Evolutionary conservation across 1,284 basidiomycete genomes (phyloP).

Genomic region (Earliella scabrosa): DNA sequence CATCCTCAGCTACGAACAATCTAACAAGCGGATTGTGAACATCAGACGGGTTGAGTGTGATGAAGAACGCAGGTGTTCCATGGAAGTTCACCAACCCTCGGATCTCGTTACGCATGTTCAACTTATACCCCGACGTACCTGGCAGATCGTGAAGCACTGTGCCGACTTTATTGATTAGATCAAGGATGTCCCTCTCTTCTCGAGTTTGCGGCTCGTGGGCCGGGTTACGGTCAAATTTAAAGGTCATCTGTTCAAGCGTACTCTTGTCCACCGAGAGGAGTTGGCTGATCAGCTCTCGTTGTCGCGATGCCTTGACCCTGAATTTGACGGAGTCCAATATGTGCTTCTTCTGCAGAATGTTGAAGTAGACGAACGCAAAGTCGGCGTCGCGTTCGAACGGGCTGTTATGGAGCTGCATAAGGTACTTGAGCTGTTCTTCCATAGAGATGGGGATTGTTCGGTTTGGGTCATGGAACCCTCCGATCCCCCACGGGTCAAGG

Average conservation of each 20-base stretch:
- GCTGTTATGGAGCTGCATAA: constrained; percentile 1
- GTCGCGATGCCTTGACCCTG: not conserved
- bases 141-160: not conserved
- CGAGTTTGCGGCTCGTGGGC: not conserved
- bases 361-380: too few species aligned
- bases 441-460: not conserved
- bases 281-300: not conserved
- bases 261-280: not conserved
- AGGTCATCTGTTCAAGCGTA: not conserved
- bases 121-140: not conserved
- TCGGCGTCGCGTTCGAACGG: too few species aligned
- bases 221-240: not conserved
- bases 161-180: not conserved
- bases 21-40: not conserved
- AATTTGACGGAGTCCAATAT: constrained; percentile 7
- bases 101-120: too few species aligned
- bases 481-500: too few species aligned
- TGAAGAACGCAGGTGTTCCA: too few species aligned
- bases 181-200: not conserved
- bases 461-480: constrained; percentile 4
- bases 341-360: constrained; percentile 5
- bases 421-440: constrained; percentile 2
- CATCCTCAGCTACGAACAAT: not conserved
- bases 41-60: not conserved
- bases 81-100: too few species aligned